Evolutionary conservation across 768 basidiomycete genomes (phyloP), one percentile per base, ranked within the genome.

Genomic region (Roridomyces roridus): DNA sequence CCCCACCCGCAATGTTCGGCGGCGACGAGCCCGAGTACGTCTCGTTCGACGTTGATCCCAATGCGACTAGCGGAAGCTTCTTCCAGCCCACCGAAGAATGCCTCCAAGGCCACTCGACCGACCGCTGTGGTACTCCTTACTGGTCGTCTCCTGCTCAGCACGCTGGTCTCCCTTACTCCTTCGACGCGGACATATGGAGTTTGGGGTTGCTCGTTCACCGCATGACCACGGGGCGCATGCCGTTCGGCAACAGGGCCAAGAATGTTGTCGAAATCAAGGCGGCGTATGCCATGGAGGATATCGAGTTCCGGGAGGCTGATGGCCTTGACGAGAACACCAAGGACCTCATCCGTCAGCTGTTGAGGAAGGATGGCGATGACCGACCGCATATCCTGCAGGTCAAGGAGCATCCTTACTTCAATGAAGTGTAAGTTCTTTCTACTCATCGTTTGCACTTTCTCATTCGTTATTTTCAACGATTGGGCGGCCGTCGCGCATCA

Each of bases 191-290:
- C 59, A 77, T 91, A 41, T 92, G 91, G 91, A 87, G 88, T 0
- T 63, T 91, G 14, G 91, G 91, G 0, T 81, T 89, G 45, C 78
- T 89, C 36, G 78, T 92, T 6, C 86, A 88, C 65, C 81, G 83
- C 20, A 75, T 92, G 23, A 73, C 91, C 18, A 84, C 83, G 0
- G 88, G 88, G 2, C 71, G 78, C 35, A 62, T 65, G 24, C 44
- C 54, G 0, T 55, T 35, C 23, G 21, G 17, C 15, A 15, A n/a
- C 2, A 41, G 26, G 5, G 25, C 39, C 7, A n/a, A 25, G 3
- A 39, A 31, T 14, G 31, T 36, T 2, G 26, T 23, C 6, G 31
- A 36, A n/a, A n/a, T 26, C 4, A 34, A 20, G 24, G 59, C 28
- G 10, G n/a, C 42, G 47, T 37, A 35, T 20, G 21, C 14, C 24